phyloP scores from a whole-genome alignment of 2,329 filamentous ascomycete genomes.

The Aphanoascus verrucosus region DNA sequence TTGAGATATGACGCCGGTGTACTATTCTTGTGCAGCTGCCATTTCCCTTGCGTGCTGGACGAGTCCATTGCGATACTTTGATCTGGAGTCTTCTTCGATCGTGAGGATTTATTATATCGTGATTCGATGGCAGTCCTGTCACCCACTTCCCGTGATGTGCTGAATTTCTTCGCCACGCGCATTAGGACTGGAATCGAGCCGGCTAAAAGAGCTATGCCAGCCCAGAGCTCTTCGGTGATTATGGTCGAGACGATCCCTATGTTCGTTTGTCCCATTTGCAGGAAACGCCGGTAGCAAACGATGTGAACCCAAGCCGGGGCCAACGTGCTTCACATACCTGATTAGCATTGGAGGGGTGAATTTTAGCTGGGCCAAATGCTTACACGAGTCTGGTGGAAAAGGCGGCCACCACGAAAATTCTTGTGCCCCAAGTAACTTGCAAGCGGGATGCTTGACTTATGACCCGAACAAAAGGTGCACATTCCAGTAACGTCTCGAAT shows the following conservation, averaged over 20 bases:
- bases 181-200: constrained; percentile 5
- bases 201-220: constrained; percentile 1
- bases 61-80: not conserved
- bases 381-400: constrained; percentile 4
- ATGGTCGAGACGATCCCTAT: constrained; percentile 6
- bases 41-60: not conserved
- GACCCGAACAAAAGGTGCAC: not conserved
- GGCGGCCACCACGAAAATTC: constrained; percentile 3
- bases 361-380: not conserved
- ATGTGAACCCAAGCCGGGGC: constrained; percentile 5
- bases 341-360: not conserved
- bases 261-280: not conserved
- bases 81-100: constrained; percentile 1
- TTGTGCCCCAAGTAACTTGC: not conserved
- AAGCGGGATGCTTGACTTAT: not conserved
- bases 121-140: not conserved
- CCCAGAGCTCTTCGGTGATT: constrained; percentile 8
- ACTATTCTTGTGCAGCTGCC: constrained; percentile 1
- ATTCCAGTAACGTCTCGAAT: constrained; percentile 3
- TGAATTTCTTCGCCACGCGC: constrained; percentile 7
- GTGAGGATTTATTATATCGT: constrained; percentile 1
- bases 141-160: constrained; percentile 1
- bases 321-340: not conserved
- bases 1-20: not conserved
- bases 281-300: not conserved